A percentile compares a stretch with the other conserved stretches of the same genome.
phyloP scores from a whole-genome alignment of 2,329 filamentous ascomycete genomes.

The Triangularia verruculosa region DNA sequence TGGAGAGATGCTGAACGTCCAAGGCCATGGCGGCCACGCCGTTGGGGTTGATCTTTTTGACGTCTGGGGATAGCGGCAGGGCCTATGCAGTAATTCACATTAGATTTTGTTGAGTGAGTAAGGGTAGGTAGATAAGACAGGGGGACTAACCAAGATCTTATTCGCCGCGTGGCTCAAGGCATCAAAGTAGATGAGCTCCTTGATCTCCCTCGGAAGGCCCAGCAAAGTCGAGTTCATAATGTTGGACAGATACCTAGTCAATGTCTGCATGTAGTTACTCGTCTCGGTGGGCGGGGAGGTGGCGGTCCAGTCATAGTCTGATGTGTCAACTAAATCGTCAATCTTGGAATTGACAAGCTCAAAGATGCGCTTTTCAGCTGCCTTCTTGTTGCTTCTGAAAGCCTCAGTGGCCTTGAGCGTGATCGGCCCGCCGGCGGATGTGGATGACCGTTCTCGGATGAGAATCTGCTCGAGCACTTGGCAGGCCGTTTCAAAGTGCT shows the following conservation, averaged over 20 bases:
- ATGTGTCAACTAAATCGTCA: slow-evolving; percentile 92
- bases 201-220: slow-evolving; percentile 91
- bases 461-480: slow-evolving; percentile 83
- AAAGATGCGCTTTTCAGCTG: slow-evolving; percentile 94
- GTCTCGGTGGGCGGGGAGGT: slow-evolving; percentile 65
- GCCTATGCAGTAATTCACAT: slow-evolving; percentile 43
- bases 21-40: slow-evolving; percentile 76
- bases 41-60: slow-evolving; percentile 83
- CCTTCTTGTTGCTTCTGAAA: slow-evolving; percentile 89
- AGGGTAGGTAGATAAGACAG: slow-evolving; percentile 9
- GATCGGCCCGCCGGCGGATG: slow-evolving; percentile 75
- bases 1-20: slow-evolving; percentile 78
- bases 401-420: slow-evolving; percentile 78
- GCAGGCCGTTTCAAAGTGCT: slow-evolving; percentile 94
- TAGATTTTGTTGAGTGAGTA: too few species aligned
- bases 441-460: slow-evolving; percentile 78
- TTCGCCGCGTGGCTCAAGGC: slow-evolving; percentile 86
- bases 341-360: slow-evolving; percentile 99
- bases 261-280: slow-evolving; percentile 90
- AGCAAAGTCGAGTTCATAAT: slow-evolving; percentile 96
- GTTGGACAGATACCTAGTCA: slow-evolving; percentile 88
- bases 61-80: slow-evolving; percentile 72
- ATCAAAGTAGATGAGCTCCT: slow-evolving; percentile 97
- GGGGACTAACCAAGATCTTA: slow-evolving; percentile 67
- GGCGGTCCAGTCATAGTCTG: slow-evolving; percentile 86